Evolutionary conservation across 2,329 filamentous ascomycete genomes (phyloP), one percentile per base, ranked within the genome.

Genomic region (Bimuria novae-zelandiae): DNA sequence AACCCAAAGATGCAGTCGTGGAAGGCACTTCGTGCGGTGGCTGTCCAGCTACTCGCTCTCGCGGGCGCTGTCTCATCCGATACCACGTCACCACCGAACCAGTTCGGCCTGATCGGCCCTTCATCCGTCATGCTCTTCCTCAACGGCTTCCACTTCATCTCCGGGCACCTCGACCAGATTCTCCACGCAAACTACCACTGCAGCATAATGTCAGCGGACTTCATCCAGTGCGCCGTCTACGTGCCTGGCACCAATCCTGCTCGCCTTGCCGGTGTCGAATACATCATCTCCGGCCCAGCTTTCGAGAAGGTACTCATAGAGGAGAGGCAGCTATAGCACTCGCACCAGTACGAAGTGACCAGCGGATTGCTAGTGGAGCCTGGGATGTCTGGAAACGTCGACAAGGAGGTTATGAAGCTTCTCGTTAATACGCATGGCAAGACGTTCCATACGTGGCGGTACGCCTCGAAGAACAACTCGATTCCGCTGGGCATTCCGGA

Each of bases 61-160:
- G 29, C 30, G n/a, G 27, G 21, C n/a, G 4, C 7, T 12, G 27
- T 16, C 2, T 5, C 23, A 10, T 16, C 42, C 21, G 12, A 32
- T 19, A 11, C 16, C 10, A 32, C 16, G 6, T 2, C 16, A 3
- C 27, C 27, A 22, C 6, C 16, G 33, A 45, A 45, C 16, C 42
- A 33, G 21, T 45, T 45, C 12, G 27, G 42, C 10, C 21, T 32
- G 14, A 45, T 45, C 11, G 42, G 42, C 21, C 42, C 42, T 27
- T 45, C 27, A 11, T 45, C 27, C 27, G 27, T 21, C 6, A 33
- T 45, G 25, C 14, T 45, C 2, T 45, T 45, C 30, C 21, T 45
- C 6, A 45, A 45, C 21, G 42, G 42, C 7, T 45, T 45, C 42
- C 42, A 33, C 27, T 45, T 33, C 42, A 45, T 45, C 27, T 33